Evolutionary conservation across 2,329 filamentous ascomycete species (phyloP).

Genomic region (Fusarium sublunatum): DNA sequence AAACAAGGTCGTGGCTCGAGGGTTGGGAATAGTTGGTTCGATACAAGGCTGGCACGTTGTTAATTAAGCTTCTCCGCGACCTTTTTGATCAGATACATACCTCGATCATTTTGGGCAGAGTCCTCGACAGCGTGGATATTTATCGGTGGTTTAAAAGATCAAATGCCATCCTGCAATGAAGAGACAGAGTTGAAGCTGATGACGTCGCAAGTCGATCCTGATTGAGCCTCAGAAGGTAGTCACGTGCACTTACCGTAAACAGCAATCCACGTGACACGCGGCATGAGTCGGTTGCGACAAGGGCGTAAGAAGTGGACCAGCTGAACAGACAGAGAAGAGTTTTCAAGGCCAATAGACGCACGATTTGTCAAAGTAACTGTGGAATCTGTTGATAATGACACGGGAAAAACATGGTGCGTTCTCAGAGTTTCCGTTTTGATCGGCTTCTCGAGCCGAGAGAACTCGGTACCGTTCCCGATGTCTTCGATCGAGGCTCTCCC

Average conservation of each 20-base stretch:
- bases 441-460: slow-evolving; percentile 22
- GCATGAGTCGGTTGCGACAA: slow-evolving; percentile 27
- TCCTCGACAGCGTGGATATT: not conserved
- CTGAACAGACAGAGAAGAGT: slow-evolving; percentile 19
- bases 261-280: slow-evolving; percentile 17
- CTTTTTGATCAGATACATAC: slow-evolving; percentile 1
- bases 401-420: slow-evolving; percentile 16
- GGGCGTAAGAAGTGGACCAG: slow-evolving; percentile 12
- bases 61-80: slow-evolving; percentile 31
- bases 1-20: slow-evolving; percentile 37
- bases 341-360: slow-evolving; percentile 16
- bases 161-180: slow-evolving; percentile 12
- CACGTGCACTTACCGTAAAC: slow-evolving; percentile 13
- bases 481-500: not conserved
- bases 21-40: slow-evolving; percentile 15
- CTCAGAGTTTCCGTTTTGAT: slow-evolving; percentile 10
- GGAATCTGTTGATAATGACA: slow-evolving; percentile 6
- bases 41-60: not conserved
- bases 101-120: not conserved
- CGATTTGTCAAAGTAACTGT: slow-evolving; percentile 25
- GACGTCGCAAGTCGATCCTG: slow-evolving; percentile 18
- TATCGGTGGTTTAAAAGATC: slow-evolving; percentile 8
- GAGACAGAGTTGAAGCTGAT: not conserved
- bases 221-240: not conserved
- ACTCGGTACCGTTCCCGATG: slow-evolving; percentile 14